Evolutionary conservation across 805 yeast genomes (phyloP), one percentile per base, ranked within the genome.

Genomic region (Barnettozyma vustinii): DNA sequence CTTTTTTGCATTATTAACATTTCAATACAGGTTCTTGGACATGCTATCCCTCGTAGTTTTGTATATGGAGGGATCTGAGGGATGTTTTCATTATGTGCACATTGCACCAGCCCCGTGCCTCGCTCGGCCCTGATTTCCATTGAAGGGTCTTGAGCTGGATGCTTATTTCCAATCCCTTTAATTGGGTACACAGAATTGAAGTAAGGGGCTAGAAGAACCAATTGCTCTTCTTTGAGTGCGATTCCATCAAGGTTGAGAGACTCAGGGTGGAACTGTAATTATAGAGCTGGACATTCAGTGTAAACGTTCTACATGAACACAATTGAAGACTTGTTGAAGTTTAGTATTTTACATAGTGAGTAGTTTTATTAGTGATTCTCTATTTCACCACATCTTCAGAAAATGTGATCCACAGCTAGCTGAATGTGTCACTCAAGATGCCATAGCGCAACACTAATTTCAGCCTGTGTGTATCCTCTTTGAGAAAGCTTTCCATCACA

Each of bases 131-230:
- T 46, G 50, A 47, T 50, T 48, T 46, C 49, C 25, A 62, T 68
- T 52, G 49, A 53, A 21, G 56, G 63, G 65, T 76, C 82, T 79
- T 78, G 84, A 79, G 84, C 84, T 79, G 84, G 84, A 78, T 79
- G 67, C 67, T 51, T 48, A 32, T 30, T 23, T 33, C 37, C 23
- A 9, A 15, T 18, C 18, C 26, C 26, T 25, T 27, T 19, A 16
- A 6, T 40, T 36, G 27, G 18, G 42, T 27, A 30, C 7, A n/a
- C 18, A 18, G 20, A 44, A 21, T 30, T 36, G 13, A 36, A 42
- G 51, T 62, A 76, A 72, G 64, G 77, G 82, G 82, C 79, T 53
- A 77, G 45, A 78, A 45, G 45, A 59, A 75, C 40, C 18, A 44
- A 39, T 49, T 54, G 73, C 68, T 72, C 73, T 71, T 69, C 69